Percentiles rank a stretch among this genome's conserved stretches.
Conservation (phyloP, 1,284 basidiomycete genomes). For the Irpex lacteus region DNA sequence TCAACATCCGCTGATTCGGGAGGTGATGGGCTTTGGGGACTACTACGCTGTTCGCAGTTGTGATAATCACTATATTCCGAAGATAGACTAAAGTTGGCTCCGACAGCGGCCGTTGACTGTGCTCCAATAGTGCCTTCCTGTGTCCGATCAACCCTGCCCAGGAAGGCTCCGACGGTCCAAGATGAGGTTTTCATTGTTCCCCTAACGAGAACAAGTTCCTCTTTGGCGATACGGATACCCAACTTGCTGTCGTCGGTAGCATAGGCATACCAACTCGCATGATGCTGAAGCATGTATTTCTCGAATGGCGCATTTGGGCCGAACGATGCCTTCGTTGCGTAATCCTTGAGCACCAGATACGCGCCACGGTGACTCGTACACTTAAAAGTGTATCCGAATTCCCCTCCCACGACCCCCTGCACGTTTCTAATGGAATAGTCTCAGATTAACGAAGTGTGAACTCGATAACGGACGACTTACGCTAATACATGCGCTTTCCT, state of each 20-base stretch:
- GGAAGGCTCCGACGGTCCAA: not conserved
- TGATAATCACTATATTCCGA: not conserved
- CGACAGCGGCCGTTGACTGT: not conserved
- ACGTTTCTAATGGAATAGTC: not conserved
- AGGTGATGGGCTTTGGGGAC: no score
- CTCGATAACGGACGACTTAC: not conserved
- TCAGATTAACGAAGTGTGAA: not conserved
- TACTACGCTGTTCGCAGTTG: not conserved
- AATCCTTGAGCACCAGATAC: not conserved
- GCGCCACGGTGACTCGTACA: not conserved
- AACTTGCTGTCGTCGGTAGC: not conserved
- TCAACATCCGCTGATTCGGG: no score
- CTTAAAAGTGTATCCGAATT: not conserved
- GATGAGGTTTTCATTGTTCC: not conserved
- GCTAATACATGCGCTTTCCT: not conserved
- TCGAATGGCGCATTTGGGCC: not conserved
- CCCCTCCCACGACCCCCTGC: not conserved
- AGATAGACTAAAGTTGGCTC: not conserved
- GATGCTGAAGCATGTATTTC: not conserved
- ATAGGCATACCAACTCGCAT: not conserved
- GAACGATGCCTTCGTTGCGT: not conserved
- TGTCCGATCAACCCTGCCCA: not conserved
- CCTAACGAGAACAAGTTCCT: not conserved
- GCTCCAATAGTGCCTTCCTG: not conserved
- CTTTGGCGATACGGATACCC: not conserved